Base-by-base conservation (phyloP, 2,329 filamentous ascomycete genomes). In the Hortaea sp. region DNA sequence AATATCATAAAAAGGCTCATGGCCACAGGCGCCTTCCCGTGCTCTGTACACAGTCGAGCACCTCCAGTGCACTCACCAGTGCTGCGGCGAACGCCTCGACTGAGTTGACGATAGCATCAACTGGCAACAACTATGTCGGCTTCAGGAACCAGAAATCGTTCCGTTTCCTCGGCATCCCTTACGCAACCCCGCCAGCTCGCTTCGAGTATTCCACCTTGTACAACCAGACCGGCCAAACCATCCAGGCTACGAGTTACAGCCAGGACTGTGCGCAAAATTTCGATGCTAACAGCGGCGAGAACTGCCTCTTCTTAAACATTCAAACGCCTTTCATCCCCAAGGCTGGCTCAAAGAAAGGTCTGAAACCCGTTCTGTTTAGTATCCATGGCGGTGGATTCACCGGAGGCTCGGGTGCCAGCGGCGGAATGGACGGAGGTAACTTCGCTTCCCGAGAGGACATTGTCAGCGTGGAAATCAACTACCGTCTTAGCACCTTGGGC, bases 401-500 rank as follows among this genome's bases (percentile, higher is more conserved):
- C 0, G 64, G 69, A 6, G 77, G 77, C 1, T 66, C 57, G 45
- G 67, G 60, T 53, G 29, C 61, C 2, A 60, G 63, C 42, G 52
- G 61, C 7, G 60, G 58, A 1, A 57, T 57, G 7, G 77, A 81
- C 49, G 74, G 76, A 13, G 74, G 73, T 31, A 69, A 63, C 49
- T 55, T 81, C 3, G 77, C 74, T 0, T 77, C 75, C 2, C 69
- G 77, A 42, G 76, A 76, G 20, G 77, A 81, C 49, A 69, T 81
- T 12, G 74, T 82, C 0, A 69, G 78, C 3, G 78, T 82, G 4
- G 63, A 63, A 6, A 75, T 80, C 64, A 81, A 81, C 63, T 81
- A 81, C 59, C 74, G 79, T 6, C 62, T 81, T 3, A 70, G 68
- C 0, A 78, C 75, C 0, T 66, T 81, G 0, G 78, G 78, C 0